Evolutionary conservation across 768 basidiomycete species (phyloP), one percentile per base, ranked within the genome.

Genomic region (Mycena rebaudengoi): DNA sequence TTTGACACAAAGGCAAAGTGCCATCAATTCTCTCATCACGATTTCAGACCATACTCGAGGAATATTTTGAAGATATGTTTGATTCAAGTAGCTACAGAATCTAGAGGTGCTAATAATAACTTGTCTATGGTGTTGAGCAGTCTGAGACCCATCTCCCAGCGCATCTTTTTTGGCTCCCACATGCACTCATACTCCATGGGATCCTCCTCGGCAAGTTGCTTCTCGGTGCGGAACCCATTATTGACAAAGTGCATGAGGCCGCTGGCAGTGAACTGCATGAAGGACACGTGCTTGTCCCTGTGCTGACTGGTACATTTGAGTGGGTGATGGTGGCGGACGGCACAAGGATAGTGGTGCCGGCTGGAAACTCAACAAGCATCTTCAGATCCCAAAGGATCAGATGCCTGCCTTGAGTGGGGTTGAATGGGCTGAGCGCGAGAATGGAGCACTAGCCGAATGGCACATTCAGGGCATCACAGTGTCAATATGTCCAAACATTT

Each of bases 331-430:
- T 62, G 0, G 71, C 73, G 1, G 75, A 75, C 0, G 75, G 76
- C 35, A 78, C 68, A 13, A 75, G 39, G 32, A 76, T 70, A 5
- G 66, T 69, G 5, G 69, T 29, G 28, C 65, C 70, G 18, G 60
- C 66, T 0, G 69, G 73, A 41, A 73, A 76, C 50, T 72, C 70
- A 7, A 73, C 52, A 6, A 76, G 35, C 0, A 76, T 52, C 16
- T 69, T 60, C 0, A 72, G 43, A 16, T 74, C 73, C 67, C 71
- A 73, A 0, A 80, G 33, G 0, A 79, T 59, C 0, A 79, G 37
- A 44, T 79, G 43, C 11, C 43, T 20, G 43, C 43, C 43, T 20
- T 11, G 11, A 8, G 11, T 11, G 43, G 7, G 21, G 43, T 44
- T 20, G 43, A 44, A 44, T 8, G 11, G 11, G 8, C 43, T 20